A percentile compares a stretch with the other conserved stretches of the same genome.
phyloP scores from a whole-genome alignment of 2,329 filamentous ascomycete species.

The Colletotrichum sp. region DNA sequence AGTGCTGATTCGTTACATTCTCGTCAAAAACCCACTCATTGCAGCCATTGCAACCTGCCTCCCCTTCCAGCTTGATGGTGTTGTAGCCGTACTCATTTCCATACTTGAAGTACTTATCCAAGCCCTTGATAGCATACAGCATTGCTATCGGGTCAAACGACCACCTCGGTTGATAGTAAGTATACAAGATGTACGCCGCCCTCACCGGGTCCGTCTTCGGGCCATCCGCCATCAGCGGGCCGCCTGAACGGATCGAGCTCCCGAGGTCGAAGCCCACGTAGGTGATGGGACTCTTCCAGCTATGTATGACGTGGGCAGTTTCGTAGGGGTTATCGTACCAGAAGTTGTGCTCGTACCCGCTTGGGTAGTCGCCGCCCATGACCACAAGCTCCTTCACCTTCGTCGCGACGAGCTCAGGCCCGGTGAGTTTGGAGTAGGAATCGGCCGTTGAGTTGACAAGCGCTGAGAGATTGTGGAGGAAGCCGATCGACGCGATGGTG shows the following conservation, averaged over 20 bases:
- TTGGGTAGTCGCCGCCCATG: conserved; percentile 39
- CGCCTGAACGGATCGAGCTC: conserved; percentile 43
- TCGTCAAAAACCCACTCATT: conserved; percentile 47
- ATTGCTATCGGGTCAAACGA: conserved; percentile 49
- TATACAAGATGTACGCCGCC: conserved; percentile 44
- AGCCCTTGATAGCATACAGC: conserved; percentile 41
- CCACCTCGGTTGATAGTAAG: conserved; percentile 33
- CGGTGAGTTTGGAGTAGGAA: conserved; percentile 38
- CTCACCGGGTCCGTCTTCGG: conserved; percentile 37
- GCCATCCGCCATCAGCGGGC: conserved; percentile 33
- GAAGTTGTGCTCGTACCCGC: conserved; percentile 55
- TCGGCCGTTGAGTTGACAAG: conserved; percentile 51
- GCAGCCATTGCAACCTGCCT: conserved; percentile 33
- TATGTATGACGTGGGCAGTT: conserved; percentile 48
- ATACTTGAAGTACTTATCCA: conserved; percentile 38
- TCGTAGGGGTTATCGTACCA: conserved; percentile 39
- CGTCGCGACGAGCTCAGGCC: conserved; percentile 41
- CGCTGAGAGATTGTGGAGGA: conserved; percentile 50
- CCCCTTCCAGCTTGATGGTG: conserved; percentile 27
- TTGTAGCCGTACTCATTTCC: conserved; percentile 46
- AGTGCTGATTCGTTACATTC: conserved; percentile 40
- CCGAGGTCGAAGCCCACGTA: conserved; percentile 51
- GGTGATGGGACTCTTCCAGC: conserved; percentile 43
- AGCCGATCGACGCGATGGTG: conserved; percentile 50
- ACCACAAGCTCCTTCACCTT: conserved; percentile 42